Evolutionary conservation across 192 early-diverging fungal species (phyloP).

Genomic region (Phlyctochytrium bullatum): DNA sequence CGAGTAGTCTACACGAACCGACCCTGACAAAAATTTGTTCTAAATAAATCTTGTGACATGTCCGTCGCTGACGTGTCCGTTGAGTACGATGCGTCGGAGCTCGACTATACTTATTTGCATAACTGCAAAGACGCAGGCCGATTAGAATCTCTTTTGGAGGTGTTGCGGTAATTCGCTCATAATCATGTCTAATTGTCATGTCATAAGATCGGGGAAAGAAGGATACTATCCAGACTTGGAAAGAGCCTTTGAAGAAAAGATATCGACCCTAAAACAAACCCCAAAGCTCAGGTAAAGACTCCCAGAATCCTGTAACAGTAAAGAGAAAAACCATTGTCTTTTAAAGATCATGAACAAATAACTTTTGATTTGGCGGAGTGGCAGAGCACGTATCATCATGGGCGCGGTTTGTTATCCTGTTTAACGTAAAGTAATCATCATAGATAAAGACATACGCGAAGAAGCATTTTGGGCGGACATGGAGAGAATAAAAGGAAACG

Average conservation of each 20-base stretch:
- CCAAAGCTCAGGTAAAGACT: no score
- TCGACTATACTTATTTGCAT: not conserved
- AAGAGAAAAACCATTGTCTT: no score
- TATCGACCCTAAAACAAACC: no score
- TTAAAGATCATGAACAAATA: no score
- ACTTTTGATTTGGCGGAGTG: no score
- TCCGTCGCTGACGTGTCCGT: not conserved
- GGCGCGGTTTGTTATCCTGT: no score
- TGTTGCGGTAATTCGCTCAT: not conserved
- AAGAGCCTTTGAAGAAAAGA: conserved; percentile 18
- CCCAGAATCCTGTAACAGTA: no score
- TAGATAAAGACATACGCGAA: not conserved
- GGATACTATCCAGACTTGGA: conserved; percentile 38
- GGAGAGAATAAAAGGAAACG: not conserved
- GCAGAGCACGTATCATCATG: no score
- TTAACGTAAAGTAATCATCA: no score
- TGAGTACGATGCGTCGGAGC: not conserved
- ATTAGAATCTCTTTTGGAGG: not conserved
- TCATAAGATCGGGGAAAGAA: conserved; percentile 28
- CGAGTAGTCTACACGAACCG: no score
- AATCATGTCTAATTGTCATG: not conserved
- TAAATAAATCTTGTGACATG: not conserved
- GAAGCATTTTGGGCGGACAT: no score
- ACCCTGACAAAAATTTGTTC: no score
- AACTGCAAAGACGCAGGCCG: not conserved